Base-by-base conservation (phyloP, 2,329 filamentous ascomycete species). In the Cordyceps pruinosa region DNA sequence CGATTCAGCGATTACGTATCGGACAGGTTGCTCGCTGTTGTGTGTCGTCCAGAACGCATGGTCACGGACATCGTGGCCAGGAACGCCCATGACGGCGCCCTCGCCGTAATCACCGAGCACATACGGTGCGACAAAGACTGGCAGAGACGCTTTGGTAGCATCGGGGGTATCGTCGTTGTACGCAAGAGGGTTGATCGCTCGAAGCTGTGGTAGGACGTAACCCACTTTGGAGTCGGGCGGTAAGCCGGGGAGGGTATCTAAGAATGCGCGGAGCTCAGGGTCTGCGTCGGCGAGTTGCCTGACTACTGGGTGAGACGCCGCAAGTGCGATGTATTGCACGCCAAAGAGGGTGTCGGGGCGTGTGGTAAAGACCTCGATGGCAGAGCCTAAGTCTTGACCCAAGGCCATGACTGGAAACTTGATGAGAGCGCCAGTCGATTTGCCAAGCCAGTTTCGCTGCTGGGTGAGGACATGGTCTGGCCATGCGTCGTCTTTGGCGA, bases 81-180 rank as follows among this genome's bases (percentile, higher is more conserved):
- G 91, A 8, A 96, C 91, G 44, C 91, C 91, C 90, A 96, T 96
- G 2, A 96, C 87, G 10, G 90, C 90, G 1, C 90, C 90, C 62
- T 91, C 88, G 17, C 90, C 90, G 63, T 95, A 94, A 66, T 91
- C 88, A 26, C 87, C 87, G 5, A 95, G 76, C 12, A 96, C 91
- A 66, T 96, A 96, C 0, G 90, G 86, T 10, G 91, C 89, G 23
- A 89, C 87, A 65, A 87, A 96, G 5, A 96, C 78, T 1, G 90
- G 90, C 5, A 95, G 64, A 8, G 80, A 77, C 61, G 79, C 66
- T 66, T 82, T 79, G 34, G 75, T 76, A 1, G 75, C 73, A n/a
- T 77, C 75, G 1, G 78, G 76, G 0, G 75, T 76, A 1, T 72
- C 68, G 7, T 78, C 75, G 39, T 81, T 74, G 48, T 83, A 80